A percentile compares a stretch with the other conserved stretches of the same genome.
Evolutionary conservation across 176 grass and related monocot genomes (phyloP).

Genomic region (Triticum monococcum): DNA sequence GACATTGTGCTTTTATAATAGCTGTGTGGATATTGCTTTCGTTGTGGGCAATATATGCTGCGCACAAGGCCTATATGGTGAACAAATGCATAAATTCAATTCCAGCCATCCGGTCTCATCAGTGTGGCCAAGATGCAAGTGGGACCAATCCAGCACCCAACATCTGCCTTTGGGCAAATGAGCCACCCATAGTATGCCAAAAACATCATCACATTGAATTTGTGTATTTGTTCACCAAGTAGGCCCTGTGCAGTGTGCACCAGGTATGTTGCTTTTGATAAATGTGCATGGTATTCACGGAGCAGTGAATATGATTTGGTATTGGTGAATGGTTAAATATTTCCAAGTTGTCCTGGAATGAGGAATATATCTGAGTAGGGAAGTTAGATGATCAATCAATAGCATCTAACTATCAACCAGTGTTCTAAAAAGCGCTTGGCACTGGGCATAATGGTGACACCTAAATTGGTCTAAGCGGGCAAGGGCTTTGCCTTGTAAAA

Average conservation of each 20-base stretch:
- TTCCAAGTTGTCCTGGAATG: not conserved
- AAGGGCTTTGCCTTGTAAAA: not conserved
- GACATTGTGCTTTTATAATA: not conserved
- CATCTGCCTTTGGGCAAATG: not conserved
- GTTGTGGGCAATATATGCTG: not conserved
- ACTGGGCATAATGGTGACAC: not conserved
- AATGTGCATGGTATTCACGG: not conserved
- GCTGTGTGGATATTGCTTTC: not conserved
- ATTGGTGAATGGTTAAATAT: not conserved
- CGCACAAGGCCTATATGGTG: not conserved
- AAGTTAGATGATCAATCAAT: not conserved
- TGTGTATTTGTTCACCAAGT: not conserved
- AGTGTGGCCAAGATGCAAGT: not conserved
- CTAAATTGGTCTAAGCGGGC: not conserved
- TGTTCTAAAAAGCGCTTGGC: not conserved
- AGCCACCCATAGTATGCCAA: not conserved
- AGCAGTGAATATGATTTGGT: constrained; percentile 7
- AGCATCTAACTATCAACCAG: not conserved
- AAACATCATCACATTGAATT: not conserved
- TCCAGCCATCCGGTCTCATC: not conserved
- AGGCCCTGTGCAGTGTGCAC: not conserved
- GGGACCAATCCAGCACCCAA: not conserved
- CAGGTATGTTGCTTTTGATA: not conserved
- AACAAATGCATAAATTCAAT: not conserved
- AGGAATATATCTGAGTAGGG: not conserved